These are phyloP conservation scores for Suhomyces wounanorum DNA, from an alignment of 1,139 yeast genomes.

Conservation along the genomic window DNA sequence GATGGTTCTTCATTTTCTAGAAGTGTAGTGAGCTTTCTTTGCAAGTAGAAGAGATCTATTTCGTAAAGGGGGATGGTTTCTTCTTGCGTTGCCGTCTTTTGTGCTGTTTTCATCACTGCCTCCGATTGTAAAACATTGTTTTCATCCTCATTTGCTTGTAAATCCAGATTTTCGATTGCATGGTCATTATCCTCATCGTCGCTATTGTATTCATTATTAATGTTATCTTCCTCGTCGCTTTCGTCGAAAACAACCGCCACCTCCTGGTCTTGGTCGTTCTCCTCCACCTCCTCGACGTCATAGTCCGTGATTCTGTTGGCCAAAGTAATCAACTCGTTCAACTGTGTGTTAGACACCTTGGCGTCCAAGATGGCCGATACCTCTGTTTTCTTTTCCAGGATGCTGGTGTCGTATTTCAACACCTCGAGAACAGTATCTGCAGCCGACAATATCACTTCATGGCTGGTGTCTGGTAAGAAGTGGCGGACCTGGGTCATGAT, in stretches of 20 bases:
- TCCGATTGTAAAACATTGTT: conserved; percentile 7
- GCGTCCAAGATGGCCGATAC: conserved; percentile 47
- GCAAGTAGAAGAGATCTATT: conserved; percentile 29
- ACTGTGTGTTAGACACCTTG: conserved; percentile 45
- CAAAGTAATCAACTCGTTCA: conserved; percentile 55
- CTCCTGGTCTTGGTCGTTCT: conserved; percentile 27
- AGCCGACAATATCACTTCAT: conserved; percentile 51
- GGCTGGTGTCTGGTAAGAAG: conserved; percentile 40
- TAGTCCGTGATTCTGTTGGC: conserved; percentile 62
- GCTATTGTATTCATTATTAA: conserved; percentile 33
- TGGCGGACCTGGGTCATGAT: conserved; percentile 32
- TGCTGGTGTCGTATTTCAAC: conserved; percentile 49
- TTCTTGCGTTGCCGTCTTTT: background rate
- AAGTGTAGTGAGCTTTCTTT: conserved; percentile 22
- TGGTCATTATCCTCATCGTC: conserved; percentile 22
- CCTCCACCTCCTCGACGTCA: conserved; percentile 24
- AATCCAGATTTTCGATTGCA: conserved; percentile 23
- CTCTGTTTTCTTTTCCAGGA: conserved; percentile 36
- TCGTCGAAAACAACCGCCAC: conserved; percentile 50
- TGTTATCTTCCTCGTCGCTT: conserved; percentile 40
- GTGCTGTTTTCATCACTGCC: background rate
- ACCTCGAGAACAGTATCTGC: conserved; percentile 69
- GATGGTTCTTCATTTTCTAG: conserved; percentile 19
- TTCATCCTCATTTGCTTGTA: conserved; percentile 9
- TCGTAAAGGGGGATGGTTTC: conserved; percentile 20